Evolutionary conservation across 169 alveolate species (phyloP), one percentile per base, ranked within the genome.

Genomic region (Eimeria maxima): DNA sequence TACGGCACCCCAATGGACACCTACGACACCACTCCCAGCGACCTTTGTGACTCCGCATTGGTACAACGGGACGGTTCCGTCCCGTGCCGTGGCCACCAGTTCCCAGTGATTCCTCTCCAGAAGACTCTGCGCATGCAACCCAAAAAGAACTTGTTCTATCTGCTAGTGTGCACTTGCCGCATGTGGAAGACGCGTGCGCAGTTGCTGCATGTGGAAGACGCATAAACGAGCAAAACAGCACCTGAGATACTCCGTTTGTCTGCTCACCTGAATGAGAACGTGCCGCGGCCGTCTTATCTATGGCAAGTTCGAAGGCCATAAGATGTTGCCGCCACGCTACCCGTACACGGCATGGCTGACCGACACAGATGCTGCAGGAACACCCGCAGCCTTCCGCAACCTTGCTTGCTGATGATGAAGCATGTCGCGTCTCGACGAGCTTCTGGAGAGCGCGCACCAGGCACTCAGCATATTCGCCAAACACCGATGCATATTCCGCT

Each of bases 1-100:
- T 87, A 81, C 93, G 93, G 83, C 93, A 87, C 57, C 93, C 93
- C 78, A 87, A 42, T 10, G 78, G 83, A 18, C 93, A 87, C 78
- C 24, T 87, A 24, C 81, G 78, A 71, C 93, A 87, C 93, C 93
- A 87, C 29, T 87, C 93, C 93, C 93, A 87, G 67, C 67, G 67
- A 3, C 93, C 93, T 44, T 87, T 87, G 81, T 44, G 50, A 71
- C 60, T 57, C 71, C 81, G 42, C 13, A 71, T 22, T 33, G 93
- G 18, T n/a, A 57, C 60, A 38, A 63, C 93, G 7, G 93, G 44
- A 42, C 78, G 93, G 55, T 11, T 55, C 18, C 93, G 65, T 38
- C 81, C 78, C 11, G 47, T 42, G 16, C 74, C 93, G 6, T 47
- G 65, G 29, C 38, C 45, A 10, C 57, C 45, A 44, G 60, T n/a